Evolutionary conservation across 2,329 filamentous ascomycete genomes (phyloP).

Genomic region (Celoporthe dispersa): DNA sequence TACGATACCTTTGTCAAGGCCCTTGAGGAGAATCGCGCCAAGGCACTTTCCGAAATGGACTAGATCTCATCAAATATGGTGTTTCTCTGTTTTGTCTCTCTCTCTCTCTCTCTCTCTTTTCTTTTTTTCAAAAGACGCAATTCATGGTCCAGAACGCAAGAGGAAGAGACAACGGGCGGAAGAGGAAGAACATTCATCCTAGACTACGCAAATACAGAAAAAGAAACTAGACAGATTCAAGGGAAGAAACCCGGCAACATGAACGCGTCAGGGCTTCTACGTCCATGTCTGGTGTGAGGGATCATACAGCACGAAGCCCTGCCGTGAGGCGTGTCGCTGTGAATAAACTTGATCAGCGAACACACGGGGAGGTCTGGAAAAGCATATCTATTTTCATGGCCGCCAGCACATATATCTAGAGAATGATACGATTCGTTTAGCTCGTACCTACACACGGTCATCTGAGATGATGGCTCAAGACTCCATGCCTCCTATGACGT

Average conservation of each 20-base stretch:
- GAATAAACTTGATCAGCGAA: background rate
- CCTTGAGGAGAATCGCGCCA: constrained; percentile 58
- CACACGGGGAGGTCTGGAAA: background rate
- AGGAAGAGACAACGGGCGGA: background rate
- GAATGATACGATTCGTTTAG: background rate
- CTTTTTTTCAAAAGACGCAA: background rate
- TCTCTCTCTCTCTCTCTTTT: background rate
- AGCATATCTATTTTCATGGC: constrained; percentile 3
- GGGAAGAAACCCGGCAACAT: background rate
- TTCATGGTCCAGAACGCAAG: background rate
- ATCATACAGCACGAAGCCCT: background rate
- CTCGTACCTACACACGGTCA: background rate
- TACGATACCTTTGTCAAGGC: constrained; percentile 83
- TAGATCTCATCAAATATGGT: constrained; percentile 24
- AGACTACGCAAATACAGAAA: background rate
- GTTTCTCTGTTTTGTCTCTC: background rate
- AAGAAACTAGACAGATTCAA: background rate
- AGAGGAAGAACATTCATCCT: background rate
- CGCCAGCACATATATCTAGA: background rate
- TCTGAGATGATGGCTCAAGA: background rate
- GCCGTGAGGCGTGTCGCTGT: background rate
- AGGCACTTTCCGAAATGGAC: constrained; percentile 52
- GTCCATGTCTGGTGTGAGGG: background rate
- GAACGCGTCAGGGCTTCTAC: background rate
- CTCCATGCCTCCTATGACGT: background rate